Evolutionary conservation across 2,329 filamentous ascomycete species (phyloP).

Genomic region (Ciborinia camelliae): DNA sequence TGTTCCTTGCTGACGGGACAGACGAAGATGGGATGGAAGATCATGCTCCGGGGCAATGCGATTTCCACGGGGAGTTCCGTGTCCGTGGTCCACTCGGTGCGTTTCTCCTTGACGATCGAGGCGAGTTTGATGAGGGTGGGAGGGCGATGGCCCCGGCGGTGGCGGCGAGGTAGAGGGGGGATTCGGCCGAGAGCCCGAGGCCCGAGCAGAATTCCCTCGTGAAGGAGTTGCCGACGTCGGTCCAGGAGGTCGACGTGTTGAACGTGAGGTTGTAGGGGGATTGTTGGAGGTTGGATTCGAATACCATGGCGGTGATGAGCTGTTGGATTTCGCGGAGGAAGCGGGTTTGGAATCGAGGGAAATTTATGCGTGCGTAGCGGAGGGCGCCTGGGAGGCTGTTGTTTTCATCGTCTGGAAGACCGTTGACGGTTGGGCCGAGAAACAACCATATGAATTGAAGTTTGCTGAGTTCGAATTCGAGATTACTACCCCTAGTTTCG

Average conservation of each 20-base stretch:
- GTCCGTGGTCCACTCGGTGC: constrained; percentile 90
- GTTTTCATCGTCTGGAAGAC: constrained; percentile 51
- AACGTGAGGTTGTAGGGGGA: constrained; percentile 83
- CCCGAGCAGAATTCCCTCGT: constrained; percentile 92
- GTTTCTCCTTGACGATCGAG: constrained; percentile 80
- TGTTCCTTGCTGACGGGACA: constrained; percentile 97
- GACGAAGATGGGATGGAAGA: constrained; percentile 95
- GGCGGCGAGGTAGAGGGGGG: constrained; percentile 85
- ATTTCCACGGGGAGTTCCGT: constrained; percentile 83
- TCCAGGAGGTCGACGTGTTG: constrained; percentile 70
- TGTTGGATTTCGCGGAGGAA: constrained; percentile 78
- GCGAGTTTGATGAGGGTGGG: constrained; percentile 87
- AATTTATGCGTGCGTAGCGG: constrained; percentile 71
- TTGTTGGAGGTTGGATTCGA: constrained; percentile 64
- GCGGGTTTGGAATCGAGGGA: constrained; percentile 68
- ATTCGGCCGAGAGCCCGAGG: constrained; percentile 84
- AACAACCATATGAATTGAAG: constrained; percentile 90
- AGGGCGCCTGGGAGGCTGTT: constrained; percentile 65
- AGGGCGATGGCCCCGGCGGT: constrained; percentile 91
- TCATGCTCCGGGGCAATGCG: constrained; percentile 55
- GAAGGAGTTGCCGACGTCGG: constrained; percentile 82
- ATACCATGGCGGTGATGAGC: constrained; percentile 78
- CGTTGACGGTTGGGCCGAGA: constrained; percentile 55
- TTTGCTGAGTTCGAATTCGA: constrained; percentile 91
- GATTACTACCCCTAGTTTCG: constrained; percentile 79